Percentiles rank a stretch among this genome's conserved stretches.
These are phyloP conservation scores for Heterobasidion irregulare DNA, from an alignment of 1,284 basidiomycete genomes.

Conservation along the genomic window DNA sequence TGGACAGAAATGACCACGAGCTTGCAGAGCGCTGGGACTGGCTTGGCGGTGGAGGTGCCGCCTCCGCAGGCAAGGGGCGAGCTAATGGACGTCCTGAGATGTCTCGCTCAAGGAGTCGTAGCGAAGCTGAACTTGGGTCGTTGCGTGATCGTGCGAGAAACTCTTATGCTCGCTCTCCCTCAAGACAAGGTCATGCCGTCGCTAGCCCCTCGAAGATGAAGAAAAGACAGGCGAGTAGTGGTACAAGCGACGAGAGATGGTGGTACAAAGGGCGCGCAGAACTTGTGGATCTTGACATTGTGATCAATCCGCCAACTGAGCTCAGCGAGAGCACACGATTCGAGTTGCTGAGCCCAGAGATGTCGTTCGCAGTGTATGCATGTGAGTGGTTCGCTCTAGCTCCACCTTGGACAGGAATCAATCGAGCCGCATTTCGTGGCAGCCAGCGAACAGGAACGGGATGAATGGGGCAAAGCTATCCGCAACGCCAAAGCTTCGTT, in stretches of 20 bases:
- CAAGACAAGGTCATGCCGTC: conserved; percentile 6
- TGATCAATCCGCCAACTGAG: conserved; percentile 44
- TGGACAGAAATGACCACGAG: conserved; percentile 25
- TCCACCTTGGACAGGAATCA: not conserved
- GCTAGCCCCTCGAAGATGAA: conserved; percentile 24
- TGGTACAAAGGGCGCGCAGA: conserved; percentile 59
- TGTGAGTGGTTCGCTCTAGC: conserved; percentile 32
- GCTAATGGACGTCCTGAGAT: conserved; percentile 25
- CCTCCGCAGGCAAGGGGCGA: conserved; percentile 7
- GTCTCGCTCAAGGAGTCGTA: conserved; percentile 46
- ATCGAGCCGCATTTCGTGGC: not conserved
- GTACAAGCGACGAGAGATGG: conserved; percentile 49
- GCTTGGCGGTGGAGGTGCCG: conserved; percentile 1
- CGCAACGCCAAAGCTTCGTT: conserved; percentile 67
- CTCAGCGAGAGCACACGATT: conserved; percentile 44
- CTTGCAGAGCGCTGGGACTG: conserved; percentile 17
- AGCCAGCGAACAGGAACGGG: conserved; percentile 52
- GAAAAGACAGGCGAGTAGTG: conserved; percentile 29
- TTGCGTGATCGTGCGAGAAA: conserved; percentile 3
- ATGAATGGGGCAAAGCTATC: conserved; percentile 65
- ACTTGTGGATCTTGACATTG: conserved; percentile 72
- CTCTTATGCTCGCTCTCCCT: not conserved
- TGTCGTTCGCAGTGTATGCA: conserved; percentile 71
- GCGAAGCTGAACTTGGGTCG: conserved; percentile 44
- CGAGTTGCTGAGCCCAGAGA: conserved; percentile 69